Base-by-base conservation (phyloP, 148 eudicot genomes). In the Rhododendron vialii region DNA sequence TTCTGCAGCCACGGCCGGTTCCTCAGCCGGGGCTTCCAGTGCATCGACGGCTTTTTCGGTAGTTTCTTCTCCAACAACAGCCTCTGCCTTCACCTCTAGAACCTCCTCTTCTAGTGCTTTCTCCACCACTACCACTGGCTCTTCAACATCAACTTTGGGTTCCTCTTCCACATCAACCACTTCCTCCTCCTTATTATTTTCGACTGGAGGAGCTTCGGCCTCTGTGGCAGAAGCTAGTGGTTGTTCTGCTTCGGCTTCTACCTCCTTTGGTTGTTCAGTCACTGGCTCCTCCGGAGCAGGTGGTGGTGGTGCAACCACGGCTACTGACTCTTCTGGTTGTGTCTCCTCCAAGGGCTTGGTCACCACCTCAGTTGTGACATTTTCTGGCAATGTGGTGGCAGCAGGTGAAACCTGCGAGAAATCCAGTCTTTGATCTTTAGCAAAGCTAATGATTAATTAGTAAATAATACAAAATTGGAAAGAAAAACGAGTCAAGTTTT, bases 361-460 rank as follows among this genome's bases (percentile, higher is more conserved):
- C 82, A 81, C 86, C 74, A 30, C 20, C 76, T 87, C 89, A 17
- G 83, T 87, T 41, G 69, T 45, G 82, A 85, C 87, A 24, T 74
- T 78, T 88, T 89, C 88, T 43, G 78, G 89, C 80, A 84, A 82
- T 61, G 87, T 1, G 35, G 81, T 59, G 30, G 85, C 82, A 51
- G 36, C 82, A 59, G 83, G 82, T 87, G 91, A 85, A 83, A 91
- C 90, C 93, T 91, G 81, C 50, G 8, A 71, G 6, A 88, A 53
- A 74, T 74, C 20, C 84, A 38, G 33, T 33, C 5, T 36, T 59
- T 3, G 9, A 57, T 82, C 45, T 81, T 81, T 9, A 81, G 20
- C 8, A 9, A 81, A 26, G 3, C 10, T 50, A 33, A 26, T 10
- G 73, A 26, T 11, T 26, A n/a, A 65, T 10, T 65, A 26, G 33